Base-by-base conservation (phyloP, 1,284 basidiomycete species). In the Sporisorium sorghi region DNA sequence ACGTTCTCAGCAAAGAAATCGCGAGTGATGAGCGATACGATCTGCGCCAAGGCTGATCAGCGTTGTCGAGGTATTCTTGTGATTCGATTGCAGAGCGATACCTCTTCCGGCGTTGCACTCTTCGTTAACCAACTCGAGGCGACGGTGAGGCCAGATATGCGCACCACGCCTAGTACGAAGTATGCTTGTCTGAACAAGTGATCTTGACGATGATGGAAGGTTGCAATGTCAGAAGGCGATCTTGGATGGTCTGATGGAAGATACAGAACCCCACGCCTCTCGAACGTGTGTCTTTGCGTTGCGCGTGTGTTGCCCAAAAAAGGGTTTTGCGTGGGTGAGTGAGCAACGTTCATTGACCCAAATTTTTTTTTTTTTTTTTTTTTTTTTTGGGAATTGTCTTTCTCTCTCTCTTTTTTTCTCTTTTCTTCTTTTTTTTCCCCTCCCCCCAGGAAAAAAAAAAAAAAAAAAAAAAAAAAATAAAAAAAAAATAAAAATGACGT, bases 341-440 rank as follows among this genome's bases (percentile, higher is more conserved):
- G 58, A 60, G 58, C 58, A 55, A 23, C 58, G 46, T 54, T 61
- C 51, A 61, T 61, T 61, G 58, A 52, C 33, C 28, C 33, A 40
- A 47, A 40, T 47, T 54, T 44, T 30, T 10, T 2, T 40, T 26
- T 19, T n/a, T 26, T 23, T 9, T 39, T 44, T 43, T 55, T 44
- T n/a, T 48, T 47, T 54, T 44, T 30, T 10, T 2, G 40, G 28
- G 32, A 28, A 40, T 40, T 40, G 37, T 5, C 37, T 8, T 19
- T 40, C 14, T 9, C 6, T 33, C n/a, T 19, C 6, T 40, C 4
- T 19, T n/a, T 40, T 8, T 19, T 19, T 40, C n/a, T 40, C 9
- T 40, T 26, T 19, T n/a, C 39, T 23, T 9, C 42, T 44, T 43
- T 55, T 44, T n/a, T n/a, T n/a, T n/a, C n/a, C n/a, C n/a, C n/a